A percentile compares a stretch with the other conserved stretches of the same genome.
Conservation (phyloP, 2,329 filamentous ascomycete species). For the Aspergillus novoparasiticus region DNA sequence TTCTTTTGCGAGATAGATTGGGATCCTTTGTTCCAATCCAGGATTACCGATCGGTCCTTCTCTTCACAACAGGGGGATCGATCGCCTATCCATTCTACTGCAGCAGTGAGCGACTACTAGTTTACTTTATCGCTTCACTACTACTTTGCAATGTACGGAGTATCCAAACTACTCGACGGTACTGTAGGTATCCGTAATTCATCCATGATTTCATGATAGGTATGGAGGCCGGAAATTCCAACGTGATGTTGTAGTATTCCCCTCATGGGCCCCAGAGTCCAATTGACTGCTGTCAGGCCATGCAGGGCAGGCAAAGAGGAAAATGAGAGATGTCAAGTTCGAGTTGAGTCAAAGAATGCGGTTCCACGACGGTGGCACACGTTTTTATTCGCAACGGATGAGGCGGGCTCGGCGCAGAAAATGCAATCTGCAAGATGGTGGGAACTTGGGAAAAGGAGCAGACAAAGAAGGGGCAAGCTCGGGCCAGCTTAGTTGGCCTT, state of each 20-base stretch:
- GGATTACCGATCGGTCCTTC: neutral
- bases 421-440: neutral
- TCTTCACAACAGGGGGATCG: neutral
- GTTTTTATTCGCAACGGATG: neutral
- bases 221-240: neutral
- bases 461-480: slow-evolving; percentile 5
- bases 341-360: neutral
- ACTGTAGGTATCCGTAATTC: neutral
- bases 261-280: neutral
- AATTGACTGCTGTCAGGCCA: neutral
- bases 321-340: neutral
- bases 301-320: neutral
- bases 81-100: neutral
- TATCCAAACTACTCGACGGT: neutral
- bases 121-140: neutral
- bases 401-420: neutral
- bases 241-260: neutral
- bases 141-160: neutral
- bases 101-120: neutral
- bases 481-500: slow-evolving; percentile 4
- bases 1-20: neutral
- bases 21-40: neutral
- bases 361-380: slow-evolving; percentile 4
- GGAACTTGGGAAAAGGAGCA: neutral
- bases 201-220: neutral